Evolutionary conservation across 1,284 basidiomycete genomes (phyloP).

Genomic region (Farysia itapuensis): DNA sequence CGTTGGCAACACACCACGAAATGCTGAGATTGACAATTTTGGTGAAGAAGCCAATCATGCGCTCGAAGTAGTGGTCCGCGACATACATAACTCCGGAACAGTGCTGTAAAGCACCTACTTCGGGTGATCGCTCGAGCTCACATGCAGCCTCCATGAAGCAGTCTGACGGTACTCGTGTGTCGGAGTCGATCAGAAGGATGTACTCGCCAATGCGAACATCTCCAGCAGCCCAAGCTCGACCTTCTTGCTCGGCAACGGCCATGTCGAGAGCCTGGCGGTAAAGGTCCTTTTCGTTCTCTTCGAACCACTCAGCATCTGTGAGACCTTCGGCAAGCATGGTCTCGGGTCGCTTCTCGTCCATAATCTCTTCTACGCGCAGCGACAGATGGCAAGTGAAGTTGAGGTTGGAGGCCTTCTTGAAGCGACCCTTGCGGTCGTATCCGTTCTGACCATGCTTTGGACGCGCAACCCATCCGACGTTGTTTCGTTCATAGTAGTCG

Average conservation of each 20-base stretch:
- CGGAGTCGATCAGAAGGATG: conserved; percentile 66
- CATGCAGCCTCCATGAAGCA: conserved; percentile 80
- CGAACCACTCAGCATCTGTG: background rate
- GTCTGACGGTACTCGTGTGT: conserved; percentile 81
- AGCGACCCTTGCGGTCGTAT: conserved; percentile 79
- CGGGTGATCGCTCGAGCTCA: conserved; percentile 74
- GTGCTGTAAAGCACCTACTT: conserved; percentile 79
- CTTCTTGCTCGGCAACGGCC: background rate
- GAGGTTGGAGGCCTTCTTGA: conserved; percentile 89
- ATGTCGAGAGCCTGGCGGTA: background rate
- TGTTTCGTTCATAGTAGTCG: conserved; percentile 73
- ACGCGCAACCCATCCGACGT: conserved; percentile 79
- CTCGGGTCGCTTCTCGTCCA: conserved; percentile 63
- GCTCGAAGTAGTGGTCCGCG: conserved; percentile 81
- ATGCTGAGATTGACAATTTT: conserved; percentile 44
- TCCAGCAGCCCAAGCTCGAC: conserved; percentile 61
- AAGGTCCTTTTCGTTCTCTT: conserved; percentile 1
- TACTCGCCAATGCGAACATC: conserved; percentile 45
- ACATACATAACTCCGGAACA: conserved; percentile 81
- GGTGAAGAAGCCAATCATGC: conserved; percentile 76
- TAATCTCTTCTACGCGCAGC: conserved; percentile 73
- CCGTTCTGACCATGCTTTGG: conserved; percentile 72
- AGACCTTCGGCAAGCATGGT: background rate
- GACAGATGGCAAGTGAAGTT: conserved; percentile 77
- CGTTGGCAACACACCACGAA: conserved; percentile 62